A percentile compares a stretch with the other conserved stretches of the same genome.
phyloP scores from a whole-genome alignment of 352 stramenopile species.

The Globisporangium rhizosaccharum region DNA sequence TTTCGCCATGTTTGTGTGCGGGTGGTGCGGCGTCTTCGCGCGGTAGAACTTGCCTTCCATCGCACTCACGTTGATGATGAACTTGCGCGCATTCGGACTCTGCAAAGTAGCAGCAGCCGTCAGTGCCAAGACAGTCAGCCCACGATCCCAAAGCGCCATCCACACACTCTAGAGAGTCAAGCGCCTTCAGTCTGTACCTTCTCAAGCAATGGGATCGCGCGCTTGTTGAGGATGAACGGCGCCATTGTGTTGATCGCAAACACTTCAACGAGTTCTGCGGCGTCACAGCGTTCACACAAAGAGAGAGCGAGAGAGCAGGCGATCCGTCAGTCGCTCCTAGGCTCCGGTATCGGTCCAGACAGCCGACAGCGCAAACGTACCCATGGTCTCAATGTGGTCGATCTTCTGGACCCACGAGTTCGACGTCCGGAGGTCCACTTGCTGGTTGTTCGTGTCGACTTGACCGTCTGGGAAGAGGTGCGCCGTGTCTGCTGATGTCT shows the following conservation, averaged over 20 bases:
- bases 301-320: background rate
- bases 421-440: slow-evolving; percentile 88
- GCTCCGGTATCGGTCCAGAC: background rate
- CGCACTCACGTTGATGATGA: slow-evolving; percentile 94
- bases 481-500: slow-evolving; percentile 46
- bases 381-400: slow-evolving; percentile 68
- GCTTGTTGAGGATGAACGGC: slow-evolving; percentile 93
- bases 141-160: too few relatives aligned
- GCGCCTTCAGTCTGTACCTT: slow-evolving; percentile 24
- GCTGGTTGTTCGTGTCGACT: slow-evolving; percentile 90
- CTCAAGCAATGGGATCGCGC: slow-evolving; percentile 52
- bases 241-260: slow-evolving; percentile 93
- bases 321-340: slow-evolving; percentile 1
- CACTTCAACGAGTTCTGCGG: slow-evolving; percentile 67
- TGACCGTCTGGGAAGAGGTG: slow-evolving; percentile 62
- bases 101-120: slow-evolving; percentile 6
- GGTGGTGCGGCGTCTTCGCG: slow-evolving; percentile 92
- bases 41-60: slow-evolving; percentile 97
- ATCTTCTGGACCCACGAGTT: slow-evolving; percentile 91
- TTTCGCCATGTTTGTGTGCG: slow-evolving; percentile 96
- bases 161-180: background rate
- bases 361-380: slow-evolving; percentile 16
- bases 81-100: slow-evolving; percentile 43
- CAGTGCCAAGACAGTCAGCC: background rate
- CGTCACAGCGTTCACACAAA: background rate